Evolutionary conservation across 192 early-diverging fungal genomes (phyloP).

Genomic region (Coemansia javaensis): DNA sequence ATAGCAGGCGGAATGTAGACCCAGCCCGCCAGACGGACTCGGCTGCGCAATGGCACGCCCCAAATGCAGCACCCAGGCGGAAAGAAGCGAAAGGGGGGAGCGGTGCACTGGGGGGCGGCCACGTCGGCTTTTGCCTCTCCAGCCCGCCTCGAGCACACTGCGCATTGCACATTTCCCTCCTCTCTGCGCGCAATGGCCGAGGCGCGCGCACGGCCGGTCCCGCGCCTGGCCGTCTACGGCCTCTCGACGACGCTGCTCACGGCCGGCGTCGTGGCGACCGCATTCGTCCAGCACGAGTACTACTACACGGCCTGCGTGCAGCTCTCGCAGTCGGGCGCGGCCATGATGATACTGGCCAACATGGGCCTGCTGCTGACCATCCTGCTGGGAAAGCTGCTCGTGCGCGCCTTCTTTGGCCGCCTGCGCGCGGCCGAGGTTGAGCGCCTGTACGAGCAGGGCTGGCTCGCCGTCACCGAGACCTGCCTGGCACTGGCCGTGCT

Average conservation of each 20-base stretch:
- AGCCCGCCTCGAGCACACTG: not conserved
- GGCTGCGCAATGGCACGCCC: no score
- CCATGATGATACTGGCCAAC: constrained; percentile 83
- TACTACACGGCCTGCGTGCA: constrained; percentile 91
- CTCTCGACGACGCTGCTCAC: constrained; percentile 63
- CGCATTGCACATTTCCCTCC: not conserved
- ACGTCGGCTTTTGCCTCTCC: not conserved
- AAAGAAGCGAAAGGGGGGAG: no score
- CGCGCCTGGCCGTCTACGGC: constrained; percentile 68
- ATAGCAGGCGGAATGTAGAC: no score
- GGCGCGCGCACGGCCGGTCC: constrained; percentile 13
- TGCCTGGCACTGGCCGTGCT: constrained; percentile 95
- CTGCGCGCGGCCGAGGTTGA: constrained; percentile 92
- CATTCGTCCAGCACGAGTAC: constrained; percentile 66
- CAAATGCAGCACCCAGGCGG: no score
- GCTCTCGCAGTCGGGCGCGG: constrained; percentile 79
- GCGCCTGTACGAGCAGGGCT: constrained; percentile 96
- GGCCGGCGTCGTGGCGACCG: constrained; percentile 56
- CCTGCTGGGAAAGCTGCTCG: constrained; percentile 69
- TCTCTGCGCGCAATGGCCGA: constrained; percentile 18
- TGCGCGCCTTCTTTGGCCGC: constrained; percentile 84
- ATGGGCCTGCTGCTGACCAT: constrained; percentile 75
- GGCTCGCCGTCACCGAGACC: constrained; percentile 97
- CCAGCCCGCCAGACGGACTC: no score
- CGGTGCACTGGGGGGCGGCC: no score